A percentile compares a stretch with the other conserved stretches of the same genome.
phyloP scores from a whole-genome alignment of 345 rosid species.

The Punica granatum region DNA sequence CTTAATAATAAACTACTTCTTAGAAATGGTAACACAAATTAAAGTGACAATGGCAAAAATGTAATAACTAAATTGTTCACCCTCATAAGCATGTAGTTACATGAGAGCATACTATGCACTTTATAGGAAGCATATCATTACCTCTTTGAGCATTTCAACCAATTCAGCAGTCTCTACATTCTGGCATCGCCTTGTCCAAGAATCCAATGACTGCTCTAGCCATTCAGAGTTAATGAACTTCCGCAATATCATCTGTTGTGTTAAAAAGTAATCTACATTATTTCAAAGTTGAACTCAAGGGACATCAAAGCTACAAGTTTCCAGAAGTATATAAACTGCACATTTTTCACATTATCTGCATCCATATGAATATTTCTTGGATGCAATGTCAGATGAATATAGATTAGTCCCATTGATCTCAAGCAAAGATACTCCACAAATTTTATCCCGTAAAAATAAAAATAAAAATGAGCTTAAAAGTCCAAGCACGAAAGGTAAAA shows the following conservation, averaged over 20 bases:
- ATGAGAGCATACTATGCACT: background rate
- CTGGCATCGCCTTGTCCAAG: conserved; percentile 67
- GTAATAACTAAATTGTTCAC: no score
- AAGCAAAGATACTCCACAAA: background rate
- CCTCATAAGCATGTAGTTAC: no score
- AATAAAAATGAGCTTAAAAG: background rate
- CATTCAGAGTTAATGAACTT: conserved; percentile 57
- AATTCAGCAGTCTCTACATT: conserved; percentile 71
- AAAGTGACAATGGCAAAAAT: no score
- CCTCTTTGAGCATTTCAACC: conserved; percentile 83
- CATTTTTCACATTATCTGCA: background rate
- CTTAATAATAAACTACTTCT: no score
- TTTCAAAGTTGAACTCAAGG: background rate
- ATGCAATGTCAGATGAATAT: no score
- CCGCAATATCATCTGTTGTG: conserved; percentile 68
- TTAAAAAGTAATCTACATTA: background rate
- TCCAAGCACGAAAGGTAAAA: background rate
- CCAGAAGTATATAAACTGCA: background rate
- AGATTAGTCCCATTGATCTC: background rate
- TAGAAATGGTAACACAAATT: no score
- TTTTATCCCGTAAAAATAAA: background rate
- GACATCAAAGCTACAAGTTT: background rate
- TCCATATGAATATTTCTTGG: background rate
- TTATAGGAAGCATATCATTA: conserved; percentile 16
- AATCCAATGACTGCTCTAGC: conserved; percentile 43